Evolutionary conservation across 2,329 filamentous ascomycete species (phyloP).

Genomic region (Botryotinia narcissicola): DNA sequence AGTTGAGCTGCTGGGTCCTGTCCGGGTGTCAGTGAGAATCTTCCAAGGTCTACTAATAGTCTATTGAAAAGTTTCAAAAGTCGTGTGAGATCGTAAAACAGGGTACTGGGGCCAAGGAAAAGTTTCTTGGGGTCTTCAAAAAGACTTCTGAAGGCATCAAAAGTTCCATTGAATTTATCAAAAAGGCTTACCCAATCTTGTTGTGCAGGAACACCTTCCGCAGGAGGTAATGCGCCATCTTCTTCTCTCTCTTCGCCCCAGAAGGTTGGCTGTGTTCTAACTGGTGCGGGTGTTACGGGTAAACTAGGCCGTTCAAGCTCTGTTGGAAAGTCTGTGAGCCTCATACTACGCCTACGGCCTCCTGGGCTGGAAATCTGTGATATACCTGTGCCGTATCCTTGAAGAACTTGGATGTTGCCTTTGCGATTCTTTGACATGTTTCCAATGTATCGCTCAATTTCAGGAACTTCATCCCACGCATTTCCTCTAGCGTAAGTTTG

Average conservation of each 20-base stretch:
- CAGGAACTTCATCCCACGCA: slow-evolving; percentile 89
- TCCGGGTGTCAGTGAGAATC: slow-evolving; percentile 28
- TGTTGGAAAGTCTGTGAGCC: slow-evolving; percentile 83
- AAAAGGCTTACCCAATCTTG: slow-evolving; percentile 87
- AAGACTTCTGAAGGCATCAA: slow-evolving; percentile 17
- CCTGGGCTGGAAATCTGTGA: slow-evolving; percentile 34
- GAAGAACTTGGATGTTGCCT: slow-evolving; percentile 40
- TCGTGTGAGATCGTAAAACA: slow-evolving; percentile 13
- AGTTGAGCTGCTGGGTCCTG: slow-evolving; percentile 70
- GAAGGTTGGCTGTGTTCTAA: slow-evolving; percentile 61
- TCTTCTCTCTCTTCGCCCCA: slow-evolving; percentile 56
- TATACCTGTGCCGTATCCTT: slow-evolving; percentile 37
- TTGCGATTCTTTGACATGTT: slow-evolving; percentile 64
- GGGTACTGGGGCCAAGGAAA: background rate
- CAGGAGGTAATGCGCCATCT: slow-evolving; percentile 63
- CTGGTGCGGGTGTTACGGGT: slow-evolving; percentile 84
- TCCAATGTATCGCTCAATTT: slow-evolving; percentile 85
- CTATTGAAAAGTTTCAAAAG: slow-evolving; percentile 16
- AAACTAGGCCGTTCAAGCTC: slow-evolving; percentile 80
- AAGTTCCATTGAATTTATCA: slow-evolving; percentile 33
- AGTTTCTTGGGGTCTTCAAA: slow-evolving; percentile 14
- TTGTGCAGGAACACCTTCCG: slow-evolving; percentile 82
- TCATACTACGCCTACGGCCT: slow-evolving; percentile 51
- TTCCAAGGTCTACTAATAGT: slow-evolving; percentile 12
- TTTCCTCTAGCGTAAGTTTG: slow-evolving; percentile 72